A percentile compares a stretch with the other conserved stretches of the same genome.
Evolutionary conservation across 805 yeast genomes (phyloP).

Genomic region (Isabelozyma heimii): DNA sequence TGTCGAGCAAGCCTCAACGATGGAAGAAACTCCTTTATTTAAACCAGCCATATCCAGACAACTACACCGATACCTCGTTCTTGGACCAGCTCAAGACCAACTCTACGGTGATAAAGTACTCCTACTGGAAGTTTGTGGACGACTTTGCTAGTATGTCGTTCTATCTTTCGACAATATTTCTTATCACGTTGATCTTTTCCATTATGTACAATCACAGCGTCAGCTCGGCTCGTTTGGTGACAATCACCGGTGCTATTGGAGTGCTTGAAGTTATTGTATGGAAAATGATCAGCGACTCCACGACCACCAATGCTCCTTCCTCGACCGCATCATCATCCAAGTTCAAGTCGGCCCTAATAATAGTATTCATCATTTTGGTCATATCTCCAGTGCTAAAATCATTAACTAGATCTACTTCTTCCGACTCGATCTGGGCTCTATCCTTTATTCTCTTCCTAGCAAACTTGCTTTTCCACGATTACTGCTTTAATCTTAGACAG

Average conservation of each 20-base stretch:
- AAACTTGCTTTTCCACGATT: constrained; percentile 68
- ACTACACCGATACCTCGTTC: constrained; percentile 80
- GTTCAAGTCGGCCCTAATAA: constrained; percentile 64
- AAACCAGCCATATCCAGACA: constrained; percentile 85
- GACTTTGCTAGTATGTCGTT: constrained; percentile 68
- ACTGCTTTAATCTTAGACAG: constrained; percentile 48
- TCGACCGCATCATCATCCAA: constrained; percentile 4
- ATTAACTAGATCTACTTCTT: constrained; percentile 81
- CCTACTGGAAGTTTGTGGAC: constrained; percentile 60
- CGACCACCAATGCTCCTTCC: constrained; percentile 10
- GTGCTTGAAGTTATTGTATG: constrained; percentile 33
- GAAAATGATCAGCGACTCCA: constrained; percentile 26
- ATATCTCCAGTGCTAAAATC: constrained; percentile 89
- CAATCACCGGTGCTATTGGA: constrained; percentile 23
- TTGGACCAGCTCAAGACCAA: constrained; percentile 77
- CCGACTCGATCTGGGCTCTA: constrained; percentile 94
- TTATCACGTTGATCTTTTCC: constrained; percentile 66
- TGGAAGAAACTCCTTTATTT: constrained; percentile 90
- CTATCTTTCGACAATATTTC: constrained; percentile 61
- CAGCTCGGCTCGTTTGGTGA: constrained; percentile 45
- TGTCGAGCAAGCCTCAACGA: constrained; percentile 22
- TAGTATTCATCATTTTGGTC: constrained; percentile 68
- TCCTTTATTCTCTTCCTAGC: constrained; percentile 74
- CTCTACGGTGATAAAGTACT: constrained; percentile 67
- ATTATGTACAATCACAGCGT: constrained; percentile 52